Percentiles rank a stretch among this genome's conserved stretches.
These are phyloP conservation scores for Flaveria robusta DNA, from an alignment of 129 eudicot species.

Conservation along the genomic window DNA sequence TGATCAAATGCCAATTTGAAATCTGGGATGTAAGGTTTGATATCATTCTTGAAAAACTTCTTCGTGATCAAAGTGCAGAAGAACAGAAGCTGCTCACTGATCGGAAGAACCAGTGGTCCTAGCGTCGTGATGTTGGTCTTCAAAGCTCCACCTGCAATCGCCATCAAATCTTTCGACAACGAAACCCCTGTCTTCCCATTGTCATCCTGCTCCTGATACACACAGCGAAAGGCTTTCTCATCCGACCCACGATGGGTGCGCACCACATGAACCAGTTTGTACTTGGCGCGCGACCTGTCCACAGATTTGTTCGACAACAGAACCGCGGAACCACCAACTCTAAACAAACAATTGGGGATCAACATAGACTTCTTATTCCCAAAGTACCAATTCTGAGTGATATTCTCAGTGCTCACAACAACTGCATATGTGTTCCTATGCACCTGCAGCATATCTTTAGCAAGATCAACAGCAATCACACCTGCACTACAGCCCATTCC, in stretches of 20 bases:
- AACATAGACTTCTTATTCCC: slow-evolving; percentile 22
- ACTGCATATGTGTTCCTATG: background rate
- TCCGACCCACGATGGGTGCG: slow-evolving; percentile 71
- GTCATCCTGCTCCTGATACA: slow-evolving; percentile 64
- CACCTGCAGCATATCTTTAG: background rate
- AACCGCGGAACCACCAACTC: slow-evolving; percentile 23
- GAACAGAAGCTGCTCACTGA: slow-evolving; percentile 74
- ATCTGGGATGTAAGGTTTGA: slow-evolving; percentile 74
- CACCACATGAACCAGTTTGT: slow-evolving; percentile 66
- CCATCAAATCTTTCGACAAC: slow-evolving; percentile 71
- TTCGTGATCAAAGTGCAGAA: slow-evolving; percentile 54
- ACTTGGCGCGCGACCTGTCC: slow-evolving; percentile 59
- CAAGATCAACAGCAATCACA: background rate
- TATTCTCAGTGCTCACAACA: slow-evolving; percentile 6
- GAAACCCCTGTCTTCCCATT: slow-evolving; percentile 67
- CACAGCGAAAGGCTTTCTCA: slow-evolving; percentile 66
- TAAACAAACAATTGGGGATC: background rate
- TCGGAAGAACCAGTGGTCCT: slow-evolving; percentile 74
- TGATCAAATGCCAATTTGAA: slow-evolving; percentile 76
- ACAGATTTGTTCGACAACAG: slow-evolving; percentile 53
- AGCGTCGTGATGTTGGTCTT: slow-evolving; percentile 69
- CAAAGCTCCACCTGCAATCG: slow-evolving; percentile 72
- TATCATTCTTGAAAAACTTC: slow-evolving; percentile 45
- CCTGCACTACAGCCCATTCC: slow-evolving; percentile 6
- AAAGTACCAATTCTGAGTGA: slow-evolving; percentile 2